Base-by-base conservation (phyloP, 306 rosid species). In the Canavalia gladiata region DNA sequence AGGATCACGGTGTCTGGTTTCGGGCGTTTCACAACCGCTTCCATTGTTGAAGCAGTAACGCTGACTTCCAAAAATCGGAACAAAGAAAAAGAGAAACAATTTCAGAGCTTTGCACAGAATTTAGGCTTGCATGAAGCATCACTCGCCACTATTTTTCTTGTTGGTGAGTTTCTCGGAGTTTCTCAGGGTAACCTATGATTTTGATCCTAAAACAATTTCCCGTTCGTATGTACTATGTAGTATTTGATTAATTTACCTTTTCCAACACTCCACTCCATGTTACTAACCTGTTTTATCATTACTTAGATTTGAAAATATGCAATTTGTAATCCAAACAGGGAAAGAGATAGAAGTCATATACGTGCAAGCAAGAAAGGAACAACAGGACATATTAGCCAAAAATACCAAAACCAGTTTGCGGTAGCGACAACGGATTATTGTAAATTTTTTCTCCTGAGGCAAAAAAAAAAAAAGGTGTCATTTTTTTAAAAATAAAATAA, bases 91-190 rank as follows among this genome's bases (percentile, higher is more conserved):
- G 7, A 54, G 1, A 30, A 59, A 56, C 81, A 37, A 51, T 50
- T 46, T n/a, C 42, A 81, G 82, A 5, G 25, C 25, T 18, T 18
- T 18, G 25, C 25, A 18, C 25, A 18, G 25, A 18, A 18, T 18
- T 18, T 18, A 18, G 58, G 54, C 13, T 56, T 87, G 83, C 78
- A 74, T 46, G 85, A 74, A 62, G 47, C 83, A 71, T 49, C 57
- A 50, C 49, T 63, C 34, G 8, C 37, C 34, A 49, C 50, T 52
- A 34, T 39, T 7, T 76, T 13, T 67, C 47, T 35, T 13, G 86
- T 74, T 64, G 0, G 43, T 65, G 25, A 74, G 84, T 68, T 62
- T 54, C 51, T 58, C 42, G 55, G 41, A 37, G 41, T 18, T 18
- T 18, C 25, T 18, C 25, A 18, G 67, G 39, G 67, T 34, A 52